phyloP scores from a whole-genome alignment of 192 early-diverging fungal species.

The Borealophlyctis nickersoniae region DNA sequence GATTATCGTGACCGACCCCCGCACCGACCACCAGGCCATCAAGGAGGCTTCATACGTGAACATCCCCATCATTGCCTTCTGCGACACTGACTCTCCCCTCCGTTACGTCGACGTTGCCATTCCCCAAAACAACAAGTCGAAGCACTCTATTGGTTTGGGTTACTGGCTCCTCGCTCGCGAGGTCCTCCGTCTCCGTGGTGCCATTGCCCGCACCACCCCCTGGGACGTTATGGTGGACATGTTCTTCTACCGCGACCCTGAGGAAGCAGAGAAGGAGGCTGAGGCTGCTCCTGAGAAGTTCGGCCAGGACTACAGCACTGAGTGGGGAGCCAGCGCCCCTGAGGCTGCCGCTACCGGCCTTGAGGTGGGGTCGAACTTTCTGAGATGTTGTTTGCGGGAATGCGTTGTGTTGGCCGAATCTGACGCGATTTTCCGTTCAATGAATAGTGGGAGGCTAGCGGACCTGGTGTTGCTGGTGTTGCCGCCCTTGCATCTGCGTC shows the following conservation, averaged over 20 bases:
- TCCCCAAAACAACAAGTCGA: constrained; percentile 99
- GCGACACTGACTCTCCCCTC: constrained; percentile 96
- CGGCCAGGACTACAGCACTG: constrained; percentile 14
- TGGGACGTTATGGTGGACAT: constrained; percentile 99
- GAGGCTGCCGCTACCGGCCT: constrained; percentile 26
- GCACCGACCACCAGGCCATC: constrained; percentile 97
- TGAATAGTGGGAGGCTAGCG: constrained; percentile 26
- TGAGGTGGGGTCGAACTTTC: too few species aligned
- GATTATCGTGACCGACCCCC: constrained; percentile 96
- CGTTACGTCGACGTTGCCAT: constrained; percentile 96
- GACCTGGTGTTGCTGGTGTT: constrained; percentile 32
- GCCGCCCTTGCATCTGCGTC: constrained; percentile 34
- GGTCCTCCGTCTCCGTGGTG: constrained; percentile 96
- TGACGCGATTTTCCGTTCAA: not conserved
- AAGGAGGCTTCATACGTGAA: constrained; percentile 99
- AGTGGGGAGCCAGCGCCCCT: constrained; percentile 20
- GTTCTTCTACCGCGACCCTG: constrained; percentile 99
- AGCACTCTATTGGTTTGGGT: constrained; percentile 97
- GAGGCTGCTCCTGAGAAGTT: constrained; percentile 49
- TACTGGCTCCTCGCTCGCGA: constrained; percentile 98
- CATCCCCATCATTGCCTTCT: constrained; percentile 99
- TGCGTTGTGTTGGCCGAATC: constrained; percentile 15
- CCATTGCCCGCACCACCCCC: constrained; percentile 74
- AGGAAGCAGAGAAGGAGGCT: constrained; percentile 88
- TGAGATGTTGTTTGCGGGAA: not conserved